Evolutionary conservation across 768 basidiomycete species (phyloP).

Genomic region (Ephemerocybe angulata): DNA sequence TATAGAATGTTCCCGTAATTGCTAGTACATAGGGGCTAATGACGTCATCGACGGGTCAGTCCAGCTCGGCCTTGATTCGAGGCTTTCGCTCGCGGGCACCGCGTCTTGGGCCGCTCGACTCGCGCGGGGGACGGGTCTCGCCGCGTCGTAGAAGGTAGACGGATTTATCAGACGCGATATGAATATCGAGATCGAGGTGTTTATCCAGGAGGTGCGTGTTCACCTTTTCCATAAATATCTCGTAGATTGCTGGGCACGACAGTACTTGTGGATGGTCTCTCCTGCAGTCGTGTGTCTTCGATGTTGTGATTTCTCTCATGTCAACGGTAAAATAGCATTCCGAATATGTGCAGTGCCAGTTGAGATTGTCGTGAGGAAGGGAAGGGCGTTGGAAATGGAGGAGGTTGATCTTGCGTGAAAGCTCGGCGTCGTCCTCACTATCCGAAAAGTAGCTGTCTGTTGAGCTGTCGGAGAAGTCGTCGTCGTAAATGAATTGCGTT

Average conservation of each 20-base stretch:
- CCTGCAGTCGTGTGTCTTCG: too few relatives aligned
- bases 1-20: background rate
- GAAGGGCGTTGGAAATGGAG: background rate
- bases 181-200: background rate
- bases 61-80: background rate
- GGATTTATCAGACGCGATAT: background rate
- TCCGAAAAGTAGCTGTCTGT: too few relatives aligned
- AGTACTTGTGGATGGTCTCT: too few relatives aligned
- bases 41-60: background rate
- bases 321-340: too few relatives aligned
- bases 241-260: too few relatives aligned
- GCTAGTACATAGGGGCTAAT: background rate
- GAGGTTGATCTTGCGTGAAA: background rate
- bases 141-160: background rate
- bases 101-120: background rate
- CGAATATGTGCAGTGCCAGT: slow-evolving; percentile 4
- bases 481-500: slow-evolving; percentile 5
- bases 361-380: background rate
- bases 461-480: slow-evolving; percentile 5
- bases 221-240: too few relatives aligned
- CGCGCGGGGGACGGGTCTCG: background rate
- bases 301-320: too few relatives aligned
- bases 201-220: too few relatives aligned
- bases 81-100: too few relatives aligned
- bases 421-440: background rate